Evolutionary conservation across 352 stramenopile species (phyloP), one percentile per base, ranked within the genome.

Genomic region (Peronospora farinosa): DNA sequence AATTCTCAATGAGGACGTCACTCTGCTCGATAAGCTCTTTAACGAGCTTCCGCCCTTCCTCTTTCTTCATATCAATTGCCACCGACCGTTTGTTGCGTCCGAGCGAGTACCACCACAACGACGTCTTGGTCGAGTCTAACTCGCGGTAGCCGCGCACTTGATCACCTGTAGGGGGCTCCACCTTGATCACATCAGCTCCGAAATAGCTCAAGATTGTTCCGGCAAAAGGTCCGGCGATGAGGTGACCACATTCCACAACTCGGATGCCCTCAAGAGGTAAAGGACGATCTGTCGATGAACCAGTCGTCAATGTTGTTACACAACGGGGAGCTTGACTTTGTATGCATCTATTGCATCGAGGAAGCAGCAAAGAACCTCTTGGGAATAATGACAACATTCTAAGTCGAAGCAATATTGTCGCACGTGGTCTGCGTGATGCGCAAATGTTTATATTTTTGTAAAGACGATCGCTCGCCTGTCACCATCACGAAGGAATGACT

Each of bases 1-100:
- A 95, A 60, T 95, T 95, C 64, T 95, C 86, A 44, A 95, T 87
- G 35, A 95, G 50, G 31, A 95, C 86, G 43, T 95, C 84, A 38
- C 75, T 89, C 42, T 80, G 61, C 16, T 65, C 57, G 7, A 88
- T 71, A 8, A 95, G 70, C 36, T 95, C 74, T 42, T 76, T 49
- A 28, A 95, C 69, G 5, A 95, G 50, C 47, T 54, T 64, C 7
- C 78, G 65, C 0, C 81, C 86, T 38, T 83, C 60, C 3, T 73
- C 56, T 38, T 80, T 75, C 44, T 84, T 82, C 51, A 95, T 84
- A 50, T 95, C 83, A 27, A 95, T 75, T 13, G 72, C 65, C 19
- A 95, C 78, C 7, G 74, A 92, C 27, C 80, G 80, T 50, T 95
- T 95, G 75, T 94, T 94, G 56, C 84, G 78, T 13, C 81, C 83